These are phyloP conservation scores for Trametes villosa DNA, from an alignment of 768 basidiomycete species.

Conservation along the genomic window DNA sequence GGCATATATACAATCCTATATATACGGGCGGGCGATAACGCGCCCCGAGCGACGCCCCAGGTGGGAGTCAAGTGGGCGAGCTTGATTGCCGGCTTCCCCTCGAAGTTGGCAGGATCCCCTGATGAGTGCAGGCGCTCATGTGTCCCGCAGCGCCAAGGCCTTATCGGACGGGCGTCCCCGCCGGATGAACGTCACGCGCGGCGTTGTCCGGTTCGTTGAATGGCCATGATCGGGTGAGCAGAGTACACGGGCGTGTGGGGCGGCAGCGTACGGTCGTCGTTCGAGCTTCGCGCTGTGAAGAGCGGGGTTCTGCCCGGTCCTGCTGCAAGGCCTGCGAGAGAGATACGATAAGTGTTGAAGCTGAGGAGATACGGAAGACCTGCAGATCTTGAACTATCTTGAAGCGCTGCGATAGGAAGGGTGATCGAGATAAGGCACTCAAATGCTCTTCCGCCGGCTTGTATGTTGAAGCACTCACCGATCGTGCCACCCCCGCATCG, in stretches of 20 bases:
- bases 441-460: background rate
- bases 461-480: background rate
- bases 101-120: background rate
- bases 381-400: too few species aligned
- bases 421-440: background rate
- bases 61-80: constrained; percentile 1
- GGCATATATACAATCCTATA: background rate
- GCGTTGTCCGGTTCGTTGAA: background rate
- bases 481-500: background rate
- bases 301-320: too few species aligned
- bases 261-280: too few species aligned
- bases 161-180: background rate
- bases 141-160: constrained; percentile 6
- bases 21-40: background rate
- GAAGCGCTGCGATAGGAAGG: background rate
- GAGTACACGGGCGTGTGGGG: background rate
- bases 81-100: constrained; percentile 3
- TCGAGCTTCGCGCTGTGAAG: too few species aligned
- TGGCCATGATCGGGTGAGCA: background rate
- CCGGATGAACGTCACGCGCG: background rate
- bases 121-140: background rate
- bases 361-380: too few species aligned
- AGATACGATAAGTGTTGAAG: too few species aligned
- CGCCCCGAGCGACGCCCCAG: constrained; percentile 4
- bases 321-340: too few species aligned